phyloP scores from a whole-genome alignment of 371 early-diverging fungal species.

The Rhizopus delemar region DNA sequence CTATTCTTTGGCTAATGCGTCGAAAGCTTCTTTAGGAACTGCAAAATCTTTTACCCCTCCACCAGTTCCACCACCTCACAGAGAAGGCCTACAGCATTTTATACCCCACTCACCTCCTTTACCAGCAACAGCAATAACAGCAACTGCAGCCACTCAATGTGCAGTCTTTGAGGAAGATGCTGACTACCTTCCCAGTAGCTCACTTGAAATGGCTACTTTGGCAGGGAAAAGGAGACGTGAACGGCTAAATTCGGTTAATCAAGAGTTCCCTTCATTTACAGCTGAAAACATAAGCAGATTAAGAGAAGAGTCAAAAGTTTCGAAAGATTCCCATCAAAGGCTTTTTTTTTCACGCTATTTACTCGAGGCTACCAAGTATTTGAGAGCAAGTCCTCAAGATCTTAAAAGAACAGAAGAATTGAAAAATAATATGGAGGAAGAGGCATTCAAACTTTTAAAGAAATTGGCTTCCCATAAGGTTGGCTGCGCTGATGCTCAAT shows the following conservation, averaged over 20 bases:
- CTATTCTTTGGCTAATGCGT: not conserved
- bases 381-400: constrained; percentile 56
- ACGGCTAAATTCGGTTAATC: constrained; percentile 9
- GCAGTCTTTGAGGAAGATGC: too few relatives aligned
- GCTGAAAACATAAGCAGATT: constrained; percentile 71
- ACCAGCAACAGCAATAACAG: not conserved
- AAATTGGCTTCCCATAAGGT: constrained; percentile 58
- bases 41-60: not conserved
- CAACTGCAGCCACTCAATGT: not conserved
- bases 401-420: constrained; percentile 63
- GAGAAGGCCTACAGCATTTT: constrained; percentile 6
- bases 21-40: not conserved
- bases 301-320: constrained; percentile 67
- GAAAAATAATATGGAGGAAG: constrained; percentile 59
- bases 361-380: constrained; percentile 52
- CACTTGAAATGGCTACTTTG: constrained; percentile 13
- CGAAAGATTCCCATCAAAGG: constrained; percentile 68
- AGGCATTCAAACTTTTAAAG: constrained; percentile 74
- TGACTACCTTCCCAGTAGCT: constrained; percentile 23
- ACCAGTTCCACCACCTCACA: constrained; percentile 4
- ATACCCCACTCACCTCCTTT: not conserved
- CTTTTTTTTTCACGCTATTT: constrained; percentile 79
- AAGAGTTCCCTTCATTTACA: constrained; percentile 39
- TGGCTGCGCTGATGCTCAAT: constrained; percentile 85
- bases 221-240: constrained; percentile 17